Base-by-base conservation (phyloP, 306 rosid species). In the Vachellia collinsii region DNA sequence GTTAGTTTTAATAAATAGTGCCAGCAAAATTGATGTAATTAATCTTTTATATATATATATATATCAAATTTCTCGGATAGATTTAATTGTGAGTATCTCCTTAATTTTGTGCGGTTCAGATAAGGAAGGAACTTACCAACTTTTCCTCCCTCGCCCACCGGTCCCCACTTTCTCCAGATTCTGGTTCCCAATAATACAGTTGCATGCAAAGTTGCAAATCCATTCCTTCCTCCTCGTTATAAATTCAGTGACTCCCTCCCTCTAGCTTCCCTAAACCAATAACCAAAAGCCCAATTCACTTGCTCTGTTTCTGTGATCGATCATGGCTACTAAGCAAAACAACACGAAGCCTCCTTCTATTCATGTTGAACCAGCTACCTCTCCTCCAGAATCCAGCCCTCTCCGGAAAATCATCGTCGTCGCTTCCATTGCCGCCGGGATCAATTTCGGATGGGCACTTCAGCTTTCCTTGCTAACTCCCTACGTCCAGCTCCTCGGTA, bases 381-480 rank as follows among this genome's bases (percentile, higher is more conserved):
- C 43, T 3, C 64, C 74, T 0, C 36, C 54, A 3, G 79, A 68
- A 17, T 3, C 87, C 0, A 85, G 88, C 39, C 88, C 97, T 0
- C 72, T 90, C 38, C 59, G 74, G 0, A 89, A 88, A 43, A 82
- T 94, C 61, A 83, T 90, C 14, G 72, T 77, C 0, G 98, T 94
- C 0, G 87, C 98, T 0, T 87, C 97, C 8, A 94, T 94, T 5
- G 98, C 98, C 0, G 95, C 97, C 4, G 98, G 97, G 0, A 43
- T 94, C 12, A 97, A 94, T 62, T 94, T 94, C 59, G 98, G 97
- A 0, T 94, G 98, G 98, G 98, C 97, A 17, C 77, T 94, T 0
- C 97, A 94, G 65, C 94, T 94, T 1, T 92, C 98, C 0, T 76
- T 94, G 0, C 65, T 94, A 4, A 94, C 98, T 19, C 98, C 98